phyloP scores from a whole-genome alignment of 139 green algal genomes.

The Monoraphidium neglectum region DNA sequence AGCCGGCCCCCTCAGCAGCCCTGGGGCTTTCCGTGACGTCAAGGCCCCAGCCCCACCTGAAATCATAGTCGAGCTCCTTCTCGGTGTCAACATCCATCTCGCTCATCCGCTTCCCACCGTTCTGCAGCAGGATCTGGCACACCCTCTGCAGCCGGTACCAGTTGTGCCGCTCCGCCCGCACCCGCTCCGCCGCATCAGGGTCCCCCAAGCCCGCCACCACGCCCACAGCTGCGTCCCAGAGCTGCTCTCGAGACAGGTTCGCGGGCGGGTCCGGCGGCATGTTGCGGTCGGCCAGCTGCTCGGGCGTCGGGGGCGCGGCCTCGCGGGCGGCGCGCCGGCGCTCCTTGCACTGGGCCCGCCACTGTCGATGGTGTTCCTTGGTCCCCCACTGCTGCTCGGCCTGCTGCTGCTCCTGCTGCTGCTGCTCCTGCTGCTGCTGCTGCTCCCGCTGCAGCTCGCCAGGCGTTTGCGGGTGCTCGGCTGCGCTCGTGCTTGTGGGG shows the following conservation, averaged over 20 bases:
- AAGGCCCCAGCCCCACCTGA: constrained; percentile 37
- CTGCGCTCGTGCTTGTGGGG: no score
- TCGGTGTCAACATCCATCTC: constrained; percentile 35
- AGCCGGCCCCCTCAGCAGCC: no score
- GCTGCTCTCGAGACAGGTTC: background rate
- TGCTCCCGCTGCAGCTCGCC: background rate
- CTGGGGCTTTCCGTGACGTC: no score
- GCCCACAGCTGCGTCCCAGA: constrained; percentile 15
- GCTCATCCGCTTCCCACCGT: constrained; percentile 32
- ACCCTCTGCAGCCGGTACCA: constrained; percentile 87
- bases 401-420: constrained; percentile 14
- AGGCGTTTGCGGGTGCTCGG: background rate
- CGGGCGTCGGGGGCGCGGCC: background rate
- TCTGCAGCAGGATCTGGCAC: constrained; percentile 74
- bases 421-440: constrained; percentile 7
- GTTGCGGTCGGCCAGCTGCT: background rate
- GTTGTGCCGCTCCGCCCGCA: constrained; percentile 83
- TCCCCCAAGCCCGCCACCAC: constrained; percentile 12
- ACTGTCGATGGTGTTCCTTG: no score
- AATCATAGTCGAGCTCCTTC: constrained; percentile 58
- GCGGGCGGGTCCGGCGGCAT: no score
- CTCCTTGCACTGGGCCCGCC: background rate
- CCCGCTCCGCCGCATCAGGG: constrained; percentile 6
- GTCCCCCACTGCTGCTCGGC: background rate
- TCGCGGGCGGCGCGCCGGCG: background rate